A percentile compares a stretch with the other conserved stretches of the same genome.
Evolutionary conservation across 805 yeast species (phyloP).

Genomic region (Candida methanosorbosa): DNA sequence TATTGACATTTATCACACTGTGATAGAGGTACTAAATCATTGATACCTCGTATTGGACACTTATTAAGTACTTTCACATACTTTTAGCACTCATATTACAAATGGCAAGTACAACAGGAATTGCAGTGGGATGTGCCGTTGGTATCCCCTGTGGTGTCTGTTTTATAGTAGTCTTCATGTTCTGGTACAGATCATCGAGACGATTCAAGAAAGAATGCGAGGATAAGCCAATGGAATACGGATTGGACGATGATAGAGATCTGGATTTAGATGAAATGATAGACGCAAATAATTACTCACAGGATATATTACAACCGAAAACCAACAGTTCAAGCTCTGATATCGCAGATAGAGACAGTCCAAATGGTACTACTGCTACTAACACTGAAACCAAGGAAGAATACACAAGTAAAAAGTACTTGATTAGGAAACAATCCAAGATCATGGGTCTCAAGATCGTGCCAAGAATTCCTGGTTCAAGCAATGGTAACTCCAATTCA

Average conservation of each 20-base stretch:
- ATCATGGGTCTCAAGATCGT: constrained; percentile 16
- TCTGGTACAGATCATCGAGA: constrained; percentile 30
- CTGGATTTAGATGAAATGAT: constrained; percentile 25
- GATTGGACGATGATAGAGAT: constrained; percentile 27
- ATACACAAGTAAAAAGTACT: constrained; percentile 7
- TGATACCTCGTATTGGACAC: too few species aligned
- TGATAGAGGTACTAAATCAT: too few species aligned
- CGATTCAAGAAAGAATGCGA: constrained; percentile 28
- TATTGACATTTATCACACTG: too few species aligned
- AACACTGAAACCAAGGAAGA: neutral
- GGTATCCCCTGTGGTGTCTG: constrained; percentile 41
- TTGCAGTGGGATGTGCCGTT: constrained; percentile 45
- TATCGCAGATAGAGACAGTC: neutral
- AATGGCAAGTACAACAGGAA: constrained; percentile 11
- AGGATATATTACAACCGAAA: neutral
- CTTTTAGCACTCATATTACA: too few species aligned
- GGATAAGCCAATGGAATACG: constrained; percentile 22
- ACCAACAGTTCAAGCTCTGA: neutral
- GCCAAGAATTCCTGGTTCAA: neutral
- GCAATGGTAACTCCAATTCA: neutral
- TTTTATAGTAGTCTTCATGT: constrained; percentile 22
- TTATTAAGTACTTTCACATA: too few species aligned
- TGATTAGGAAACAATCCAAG: constrained; percentile 14
- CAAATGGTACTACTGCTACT: neutral
- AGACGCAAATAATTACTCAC: constrained; percentile 4